These are phyloP conservation scores for Suillus alpinus DNA, from an alignment of 768 basidiomycete species.

Conservation along the genomic window DNA sequence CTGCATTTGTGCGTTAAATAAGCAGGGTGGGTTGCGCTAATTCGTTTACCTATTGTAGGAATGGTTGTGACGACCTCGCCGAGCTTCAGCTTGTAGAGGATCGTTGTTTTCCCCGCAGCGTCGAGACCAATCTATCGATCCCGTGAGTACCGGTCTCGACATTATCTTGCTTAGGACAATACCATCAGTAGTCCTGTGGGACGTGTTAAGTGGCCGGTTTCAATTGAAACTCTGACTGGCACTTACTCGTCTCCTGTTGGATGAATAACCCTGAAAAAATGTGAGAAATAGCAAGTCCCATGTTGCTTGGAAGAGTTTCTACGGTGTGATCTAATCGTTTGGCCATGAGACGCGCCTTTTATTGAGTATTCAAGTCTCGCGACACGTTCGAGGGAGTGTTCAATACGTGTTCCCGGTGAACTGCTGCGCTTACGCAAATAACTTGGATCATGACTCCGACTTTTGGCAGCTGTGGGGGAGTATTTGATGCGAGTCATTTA, in stretches of 20 bases:
- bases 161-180: not conserved
- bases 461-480: not conserved
- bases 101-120: constrained; percentile 97
- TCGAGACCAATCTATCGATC: constrained; percentile 74
- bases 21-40: not conserved
- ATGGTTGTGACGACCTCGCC: constrained; percentile 99
- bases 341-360: not conserved
- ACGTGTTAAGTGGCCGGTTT: not conserved
- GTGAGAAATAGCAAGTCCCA: not conserved
- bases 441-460: not conserved
- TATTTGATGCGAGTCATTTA: not conserved
- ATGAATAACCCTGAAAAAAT: not conserved
- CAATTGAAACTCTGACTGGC: not conserved
- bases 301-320: not conserved
- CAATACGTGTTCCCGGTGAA: not conserved
- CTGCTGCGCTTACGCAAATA: not conserved
- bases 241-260: not conserved
- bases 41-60: constrained; percentile 66
- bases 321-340: not conserved
- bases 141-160: not conserved
- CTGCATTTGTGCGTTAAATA: constrained; percentile 24
- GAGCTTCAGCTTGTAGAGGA: constrained; percentile 97
- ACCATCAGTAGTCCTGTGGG: not conserved
- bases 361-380: not conserved
- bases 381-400: not conserved